Percentiles rank a stretch among this genome's conserved stretches.
Conservation (phyloP, 495 filamentous ascomycete genomes). For the Alectoria sarmentosa region DNA sequence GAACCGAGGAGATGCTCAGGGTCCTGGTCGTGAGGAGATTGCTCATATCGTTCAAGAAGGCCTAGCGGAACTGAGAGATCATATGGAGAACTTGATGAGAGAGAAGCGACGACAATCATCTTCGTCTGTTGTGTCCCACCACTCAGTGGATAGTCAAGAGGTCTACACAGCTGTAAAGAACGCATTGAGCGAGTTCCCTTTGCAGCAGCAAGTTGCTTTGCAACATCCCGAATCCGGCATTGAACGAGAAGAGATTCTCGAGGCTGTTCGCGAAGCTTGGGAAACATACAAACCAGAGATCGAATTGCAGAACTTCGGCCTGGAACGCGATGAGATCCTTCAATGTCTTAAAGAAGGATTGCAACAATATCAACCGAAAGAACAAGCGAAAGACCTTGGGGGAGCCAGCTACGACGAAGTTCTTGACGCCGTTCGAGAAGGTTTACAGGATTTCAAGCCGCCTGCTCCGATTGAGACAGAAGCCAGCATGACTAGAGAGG, state of each 20-base stretch:
- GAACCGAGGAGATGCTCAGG: slow-evolving; percentile 41
- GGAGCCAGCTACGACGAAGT: slow-evolving; percentile 71
- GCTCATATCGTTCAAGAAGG: slow-evolving; percentile 70
- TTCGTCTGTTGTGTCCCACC: slow-evolving; percentile 41
- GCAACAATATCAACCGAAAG: slow-evolving; percentile 59
- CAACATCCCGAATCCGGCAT: slow-evolving; percentile 38
- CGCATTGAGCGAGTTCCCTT: slow-evolving; percentile 60
- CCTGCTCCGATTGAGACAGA: slow-evolving; percentile 59
- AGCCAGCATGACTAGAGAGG: slow-evolving; percentile 63
- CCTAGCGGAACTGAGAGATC: slow-evolving; percentile 68
- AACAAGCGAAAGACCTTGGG: slow-evolving; percentile 37
- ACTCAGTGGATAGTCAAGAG: slow-evolving; percentile 62
- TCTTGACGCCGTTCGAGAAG: slow-evolving; percentile 71
- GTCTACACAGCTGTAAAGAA: slow-evolving; percentile 74
- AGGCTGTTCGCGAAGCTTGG: slow-evolving; percentile 80
- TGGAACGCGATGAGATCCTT: slow-evolving; percentile 83
- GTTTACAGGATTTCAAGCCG: slow-evolving; percentile 67
- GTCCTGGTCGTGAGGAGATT: slow-evolving; percentile 60
- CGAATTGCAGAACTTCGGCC: slow-evolving; percentile 76
- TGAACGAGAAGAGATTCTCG: slow-evolving; percentile 72
- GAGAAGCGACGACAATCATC: slow-evolving; percentile 64
- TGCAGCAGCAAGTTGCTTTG: slow-evolving; percentile 33
- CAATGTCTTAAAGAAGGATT: slow-evolving; percentile 78
- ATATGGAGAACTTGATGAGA: slow-evolving; percentile 67
- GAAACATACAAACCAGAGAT: slow-evolving; percentile 90